Conservation (phyloP, 371 early-diverging fungal species). For the Blakeslea trispora region DNA sequence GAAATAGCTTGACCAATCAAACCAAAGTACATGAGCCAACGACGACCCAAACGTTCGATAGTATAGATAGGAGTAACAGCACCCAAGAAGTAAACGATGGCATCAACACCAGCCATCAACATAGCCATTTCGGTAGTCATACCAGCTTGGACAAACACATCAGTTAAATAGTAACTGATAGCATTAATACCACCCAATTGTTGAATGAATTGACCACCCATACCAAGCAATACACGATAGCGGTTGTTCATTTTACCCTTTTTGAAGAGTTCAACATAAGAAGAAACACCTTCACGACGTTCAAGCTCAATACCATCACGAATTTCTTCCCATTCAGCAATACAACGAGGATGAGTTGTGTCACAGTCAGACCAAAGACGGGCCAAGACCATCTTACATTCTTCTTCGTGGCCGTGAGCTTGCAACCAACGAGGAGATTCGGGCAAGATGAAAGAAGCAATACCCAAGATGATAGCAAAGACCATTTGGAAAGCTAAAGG, state of each 20-base stretch:
- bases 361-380: slow-evolving; percentile 52
- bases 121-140: slow-evolving; percentile 42
- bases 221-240: slow-evolving; percentile 51
- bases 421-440: slow-evolving; percentile 54
- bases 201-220: slow-evolving; percentile 54
- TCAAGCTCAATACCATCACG: slow-evolving; percentile 51
- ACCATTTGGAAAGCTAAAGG: slow-evolving; percentile 39
- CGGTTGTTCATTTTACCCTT: slow-evolving; percentile 54
- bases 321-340: slow-evolving; percentile 51
- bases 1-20: slow-evolving; percentile 36
- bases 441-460: slow-evolving; percentile 30
- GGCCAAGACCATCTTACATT: slow-evolving; percentile 42
- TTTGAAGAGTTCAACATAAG: slow-evolving; percentile 47
- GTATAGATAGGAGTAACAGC: slow-evolving; percentile 51
- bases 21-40: slow-evolving; percentile 48
- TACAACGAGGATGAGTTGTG: slow-evolving; percentile 44
- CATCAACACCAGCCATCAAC: slow-evolving; percentile 52
- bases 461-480: slow-evolving; percentile 28
- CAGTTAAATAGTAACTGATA: slow-evolving; percentile 45
- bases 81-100: slow-evolving; percentile 52
- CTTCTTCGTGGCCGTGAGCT: slow-evolving; percentile 44
- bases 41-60: slow-evolving; percentile 47
- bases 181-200: slow-evolving; percentile 52
- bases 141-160: slow-evolving; percentile 50
- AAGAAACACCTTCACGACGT: slow-evolving; percentile 43